Percentiles rank a stretch among this genome's conserved stretches.
phyloP scores from a whole-genome alignment of 805 yeast species.

The Monosporozyma unispora region DNA sequence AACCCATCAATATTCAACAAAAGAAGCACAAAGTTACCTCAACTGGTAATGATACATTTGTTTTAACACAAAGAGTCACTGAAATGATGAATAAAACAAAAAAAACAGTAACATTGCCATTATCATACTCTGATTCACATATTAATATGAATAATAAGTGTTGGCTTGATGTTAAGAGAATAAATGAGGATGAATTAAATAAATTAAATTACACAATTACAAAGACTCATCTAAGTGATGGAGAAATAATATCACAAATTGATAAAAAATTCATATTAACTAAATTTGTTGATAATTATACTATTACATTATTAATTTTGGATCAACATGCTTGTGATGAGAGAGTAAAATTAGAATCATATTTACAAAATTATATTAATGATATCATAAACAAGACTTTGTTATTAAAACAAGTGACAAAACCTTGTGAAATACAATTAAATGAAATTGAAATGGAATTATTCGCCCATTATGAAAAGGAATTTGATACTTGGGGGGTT shows the following conservation, averaged over 20 bases:
- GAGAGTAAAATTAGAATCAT: slow-evolving; percentile 50
- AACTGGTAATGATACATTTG: neutral
- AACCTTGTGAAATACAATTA: slow-evolving; percentile 11
- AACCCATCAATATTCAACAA: no score
- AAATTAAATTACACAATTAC: neutral
- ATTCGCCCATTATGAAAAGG: slow-evolving; percentile 22
- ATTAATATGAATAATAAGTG: slow-evolving; percentile 1
- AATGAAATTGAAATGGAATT: slow-evolving; percentile 28
- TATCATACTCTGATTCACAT: neutral
- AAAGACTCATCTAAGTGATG: slow-evolving; percentile 16
- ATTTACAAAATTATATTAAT: slow-evolving; percentile 33
- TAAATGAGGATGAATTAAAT: neutral
- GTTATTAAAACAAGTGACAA: slow-evolving; percentile 6
- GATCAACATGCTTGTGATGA: slow-evolving; percentile 90
- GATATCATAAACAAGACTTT: slow-evolving; percentile 20
- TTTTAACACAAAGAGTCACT: neutral
- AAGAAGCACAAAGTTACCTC: neutral
- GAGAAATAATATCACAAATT: slow-evolving; percentile 45
- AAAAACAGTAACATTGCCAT: neutral
- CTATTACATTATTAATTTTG: slow-evolving; percentile 33
- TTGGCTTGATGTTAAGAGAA: slow-evolving; percentile 7
- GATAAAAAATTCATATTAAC: slow-evolving; percentile 56
- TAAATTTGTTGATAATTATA: slow-evolving; percentile 10
- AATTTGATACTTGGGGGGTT: slow-evolving; percentile 41
- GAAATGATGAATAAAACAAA: neutral